phyloP scores from a whole-genome alignment of 352 stramenopile genomes.

The Phytophthora tubulina region DNA sequence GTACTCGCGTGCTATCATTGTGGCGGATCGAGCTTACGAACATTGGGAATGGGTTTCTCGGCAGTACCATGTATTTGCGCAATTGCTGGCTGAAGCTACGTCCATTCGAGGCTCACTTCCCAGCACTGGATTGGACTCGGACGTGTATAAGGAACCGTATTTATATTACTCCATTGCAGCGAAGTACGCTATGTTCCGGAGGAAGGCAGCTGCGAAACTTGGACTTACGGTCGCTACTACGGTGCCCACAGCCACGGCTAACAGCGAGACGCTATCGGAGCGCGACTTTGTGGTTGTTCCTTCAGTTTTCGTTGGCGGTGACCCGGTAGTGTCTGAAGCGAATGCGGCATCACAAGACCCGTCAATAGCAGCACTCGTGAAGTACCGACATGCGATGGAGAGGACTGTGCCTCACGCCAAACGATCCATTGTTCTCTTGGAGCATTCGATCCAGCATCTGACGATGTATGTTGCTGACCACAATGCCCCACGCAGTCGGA shows the following conservation, averaged over 20 bases:
- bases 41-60: conserved; percentile 89
- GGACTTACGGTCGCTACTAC: conserved; percentile 47
- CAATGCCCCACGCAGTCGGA: conserved; percentile 67
- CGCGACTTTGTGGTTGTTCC: conserved; percentile 79
- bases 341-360: conserved; percentile 48
- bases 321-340: conserved; percentile 68
- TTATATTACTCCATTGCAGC: conserved; percentile 87
- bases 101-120: conserved; percentile 73
- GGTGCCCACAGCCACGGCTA: conserved; percentile 21
- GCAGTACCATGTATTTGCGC: conserved; percentile 90
- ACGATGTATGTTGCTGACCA: conserved; percentile 72
- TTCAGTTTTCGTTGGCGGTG: conserved; percentile 75
- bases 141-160: conserved; percentile 90
- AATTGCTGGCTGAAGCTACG: conserved; percentile 78
- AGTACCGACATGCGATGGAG: conserved; percentile 75
- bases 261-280: conserved; percentile 42
- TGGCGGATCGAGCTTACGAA: conserved; percentile 72
- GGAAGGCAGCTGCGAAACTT: conserved; percentile 71
- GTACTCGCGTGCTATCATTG: conserved; percentile 63
- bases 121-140: conserved; percentile 69
- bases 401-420: conserved; percentile 71
- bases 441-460: conserved; percentile 82
- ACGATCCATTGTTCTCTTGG: conserved; percentile 77
- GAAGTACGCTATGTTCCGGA: conserved; percentile 84
- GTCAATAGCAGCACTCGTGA: conserved; percentile 64